phyloP scores from a whole-genome alignment of 345 rosid species.

The Zanthoxylum bungeanum region DNA sequence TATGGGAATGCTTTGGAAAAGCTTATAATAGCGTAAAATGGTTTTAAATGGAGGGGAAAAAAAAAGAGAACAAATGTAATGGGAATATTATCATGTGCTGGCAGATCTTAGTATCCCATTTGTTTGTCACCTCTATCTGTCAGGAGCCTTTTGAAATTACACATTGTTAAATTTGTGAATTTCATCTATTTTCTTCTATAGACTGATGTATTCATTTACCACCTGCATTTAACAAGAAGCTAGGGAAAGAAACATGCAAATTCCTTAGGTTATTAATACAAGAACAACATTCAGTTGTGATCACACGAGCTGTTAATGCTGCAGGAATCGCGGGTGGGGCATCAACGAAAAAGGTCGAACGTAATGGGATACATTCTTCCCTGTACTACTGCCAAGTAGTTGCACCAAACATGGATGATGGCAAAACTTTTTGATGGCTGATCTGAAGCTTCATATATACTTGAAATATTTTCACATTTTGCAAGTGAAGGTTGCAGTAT shows the following conservation, averaged over 20 bases:
- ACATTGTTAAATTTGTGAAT: not conserved
- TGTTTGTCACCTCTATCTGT: not conserved
- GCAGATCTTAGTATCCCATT: not conserved
- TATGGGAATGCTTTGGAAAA: not conserved
- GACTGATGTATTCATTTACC: not conserved
- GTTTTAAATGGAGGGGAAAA: not conserved
- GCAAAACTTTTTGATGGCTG: not conserved
- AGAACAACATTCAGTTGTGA: not conserved
- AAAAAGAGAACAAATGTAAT: not conserved
- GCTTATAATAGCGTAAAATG: not conserved
- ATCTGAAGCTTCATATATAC: not conserved
- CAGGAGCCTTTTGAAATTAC: not conserved
- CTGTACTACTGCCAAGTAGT: slow-evolving; percentile 36
- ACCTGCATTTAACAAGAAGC: not conserved
- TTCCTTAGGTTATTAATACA: not conserved
- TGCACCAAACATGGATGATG: not conserved
- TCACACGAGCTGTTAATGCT: slow-evolving; percentile 11
- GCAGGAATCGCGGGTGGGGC: slow-evolving; percentile 51
- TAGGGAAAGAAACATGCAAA: not conserved
- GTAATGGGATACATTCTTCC: slow-evolving; percentile 59
- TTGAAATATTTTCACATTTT: not conserved
- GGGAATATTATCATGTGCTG: not conserved
- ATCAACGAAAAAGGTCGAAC: slow-evolving; percentile 34
- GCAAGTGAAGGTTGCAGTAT: not conserved
- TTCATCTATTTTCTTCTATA: not conserved